phyloP scores from a whole-genome alignment of 2,329 filamentous ascomycete species.

The Phyllosticta citriasiana region DNA sequence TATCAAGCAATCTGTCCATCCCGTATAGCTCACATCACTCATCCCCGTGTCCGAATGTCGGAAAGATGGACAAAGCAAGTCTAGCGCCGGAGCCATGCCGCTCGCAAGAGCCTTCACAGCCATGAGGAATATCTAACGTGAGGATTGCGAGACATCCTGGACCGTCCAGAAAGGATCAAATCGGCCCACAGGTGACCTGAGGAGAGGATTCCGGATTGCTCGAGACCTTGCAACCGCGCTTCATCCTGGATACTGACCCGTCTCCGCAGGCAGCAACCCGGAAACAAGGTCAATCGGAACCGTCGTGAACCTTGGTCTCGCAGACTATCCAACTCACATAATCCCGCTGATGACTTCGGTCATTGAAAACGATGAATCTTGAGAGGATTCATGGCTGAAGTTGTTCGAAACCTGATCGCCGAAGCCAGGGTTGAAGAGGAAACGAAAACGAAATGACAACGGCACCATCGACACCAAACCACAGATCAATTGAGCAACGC shows the following conservation, averaged over 20 bases:
- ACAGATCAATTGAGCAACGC: background rate
- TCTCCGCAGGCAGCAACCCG: background rate
- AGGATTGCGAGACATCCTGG: background rate
- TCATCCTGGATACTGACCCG: background rate
- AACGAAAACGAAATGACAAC: background rate
- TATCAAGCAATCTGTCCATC: no score
- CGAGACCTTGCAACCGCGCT: background rate
- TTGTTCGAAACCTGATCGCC: background rate
- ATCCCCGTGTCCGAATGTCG: background rate
- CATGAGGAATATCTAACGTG: background rate
- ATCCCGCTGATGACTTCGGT: background rate
- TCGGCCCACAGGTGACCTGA: background rate
- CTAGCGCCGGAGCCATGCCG: background rate
- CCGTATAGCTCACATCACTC: no score
- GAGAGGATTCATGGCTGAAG: background rate
- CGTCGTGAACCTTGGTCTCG: background rate
- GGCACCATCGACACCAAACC: background rate
- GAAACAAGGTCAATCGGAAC: background rate
- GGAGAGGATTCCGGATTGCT: background rate
- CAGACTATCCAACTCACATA: background rate
- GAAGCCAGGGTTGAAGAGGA: background rate
- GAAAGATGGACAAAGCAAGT: background rate
- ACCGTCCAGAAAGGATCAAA: background rate
- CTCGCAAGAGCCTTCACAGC: background rate
- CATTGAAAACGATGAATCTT: background rate